These are phyloP conservation scores for Aspergillus carlsbadensis DNA, from an alignment of 495 filamentous ascomycete genomes.

Conservation along the genomic window DNA sequence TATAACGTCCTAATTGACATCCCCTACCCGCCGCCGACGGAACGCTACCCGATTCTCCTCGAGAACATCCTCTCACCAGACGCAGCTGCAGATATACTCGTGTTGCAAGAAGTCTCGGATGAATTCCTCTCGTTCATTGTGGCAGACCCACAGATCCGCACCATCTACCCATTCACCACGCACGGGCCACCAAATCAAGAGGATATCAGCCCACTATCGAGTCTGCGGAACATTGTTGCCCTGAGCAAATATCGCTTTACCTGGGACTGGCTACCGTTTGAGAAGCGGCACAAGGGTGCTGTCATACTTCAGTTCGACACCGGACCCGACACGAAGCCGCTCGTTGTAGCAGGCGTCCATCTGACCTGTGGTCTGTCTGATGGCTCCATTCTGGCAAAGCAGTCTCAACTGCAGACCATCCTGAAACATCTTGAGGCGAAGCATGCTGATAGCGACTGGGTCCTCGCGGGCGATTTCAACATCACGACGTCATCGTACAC, in stretches of 20 bases:
- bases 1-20: slow-evolving; percentile 6
- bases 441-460: not conserved
- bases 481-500: slow-evolving; percentile 2
- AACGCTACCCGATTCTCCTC: not conserved
- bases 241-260: not conserved
- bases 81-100: not conserved
- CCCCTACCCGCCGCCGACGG: not conserved
- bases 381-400: not conserved
- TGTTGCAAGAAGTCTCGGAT: not conserved
- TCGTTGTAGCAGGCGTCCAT: slow-evolving; percentile 1
- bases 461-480: slow-evolving; percentile 2
- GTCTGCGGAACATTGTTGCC: slow-evolving; percentile 4
- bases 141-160: not conserved
- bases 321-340: not conserved
- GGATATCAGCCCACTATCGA: not conserved
- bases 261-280: slow-evolving; percentile 5
- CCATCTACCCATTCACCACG: not conserved
- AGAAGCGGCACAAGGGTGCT: slow-evolving; percentile 6
- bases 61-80: not conserved
- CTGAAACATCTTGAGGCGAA: not conserved
- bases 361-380: slow-evolving; percentile 1
- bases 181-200: not conserved
- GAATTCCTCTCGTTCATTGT: slow-evolving; percentile 3
- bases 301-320: not conserved
- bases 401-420: not conserved